Evolutionary conservation across 345 rosid species (phyloP).

Genomic region (Aquilaria sinensis): DNA sequence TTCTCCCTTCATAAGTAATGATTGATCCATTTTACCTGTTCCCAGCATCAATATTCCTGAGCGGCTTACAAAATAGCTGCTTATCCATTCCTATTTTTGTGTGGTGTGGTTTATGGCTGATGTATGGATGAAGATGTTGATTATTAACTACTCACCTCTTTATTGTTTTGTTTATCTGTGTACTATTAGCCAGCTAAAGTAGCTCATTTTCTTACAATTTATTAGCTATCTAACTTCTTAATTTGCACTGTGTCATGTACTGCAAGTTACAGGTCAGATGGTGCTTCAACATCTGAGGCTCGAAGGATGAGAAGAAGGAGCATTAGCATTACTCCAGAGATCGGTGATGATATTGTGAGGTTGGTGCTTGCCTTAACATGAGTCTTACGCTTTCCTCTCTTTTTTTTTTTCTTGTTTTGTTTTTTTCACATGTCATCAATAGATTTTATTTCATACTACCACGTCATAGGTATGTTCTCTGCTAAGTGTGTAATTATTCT

Average conservation of each 20-base stretch:
- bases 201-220: too few species aligned
- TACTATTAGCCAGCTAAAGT: too few species aligned
- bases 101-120: too few species aligned
- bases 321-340: conserved; percentile 96
- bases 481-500: too few species aligned
- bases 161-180: not conserved
- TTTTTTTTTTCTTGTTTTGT: not conserved
- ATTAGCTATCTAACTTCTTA: not conserved
- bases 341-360: conserved; percentile 99
- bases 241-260: not conserved
- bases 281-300: conserved; percentile 67
- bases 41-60: too few species aligned
- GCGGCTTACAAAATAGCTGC: too few species aligned
- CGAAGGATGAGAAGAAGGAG: conserved; percentile 95
- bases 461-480: too few species aligned
- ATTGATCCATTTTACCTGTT: too few species aligned
- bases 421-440: not conserved
- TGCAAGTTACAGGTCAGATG: conserved; percentile 63
- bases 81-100: too few species aligned
- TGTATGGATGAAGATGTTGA: too few species aligned
- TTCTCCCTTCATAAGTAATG: too few species aligned
- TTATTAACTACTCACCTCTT: not conserved
- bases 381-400: not conserved
- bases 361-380: conserved; percentile 27
- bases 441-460: too few species aligned